A percentile compares a stretch with the other conserved stretches of the same genome.
These are phyloP conservation scores for Evansstolkia leycettana DNA, from an alignment of 495 filamentous ascomycete genomes.

Conservation along the genomic window DNA sequence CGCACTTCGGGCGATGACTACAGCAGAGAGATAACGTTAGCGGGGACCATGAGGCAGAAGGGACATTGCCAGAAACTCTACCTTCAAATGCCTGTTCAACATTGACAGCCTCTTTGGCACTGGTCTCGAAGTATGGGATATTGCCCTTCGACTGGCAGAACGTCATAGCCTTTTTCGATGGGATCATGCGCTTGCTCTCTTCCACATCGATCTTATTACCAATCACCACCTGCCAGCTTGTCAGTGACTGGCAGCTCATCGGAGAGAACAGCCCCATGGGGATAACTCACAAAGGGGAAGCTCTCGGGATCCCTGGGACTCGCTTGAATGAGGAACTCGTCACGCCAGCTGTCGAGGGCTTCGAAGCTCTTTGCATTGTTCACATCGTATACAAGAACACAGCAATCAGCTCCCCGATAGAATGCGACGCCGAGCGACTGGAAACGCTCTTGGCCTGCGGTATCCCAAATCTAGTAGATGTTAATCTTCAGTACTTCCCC, in stretches of 20 bases:
- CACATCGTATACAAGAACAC: conserved; percentile 95
- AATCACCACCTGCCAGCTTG: conserved; percentile 56
- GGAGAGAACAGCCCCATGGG: background rate
- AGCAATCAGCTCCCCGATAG: conserved; percentile 97
- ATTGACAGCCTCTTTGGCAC: conserved; percentile 96
- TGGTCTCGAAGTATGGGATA: conserved; percentile 98
- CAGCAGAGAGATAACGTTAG: conserved; percentile 3
- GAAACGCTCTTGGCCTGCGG: conserved; percentile 93
- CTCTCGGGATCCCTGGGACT: conserved; percentile 92
- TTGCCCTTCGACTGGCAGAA: conserved; percentile 96
- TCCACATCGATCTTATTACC: conserved; percentile 99
- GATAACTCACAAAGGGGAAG: conserved; percentile 82
- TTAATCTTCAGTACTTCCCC: background rate
- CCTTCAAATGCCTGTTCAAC: conserved; percentile 98
- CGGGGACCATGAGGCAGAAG: background rate
- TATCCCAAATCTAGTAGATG: conserved; percentile 77
- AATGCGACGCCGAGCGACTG: conserved; percentile 97
- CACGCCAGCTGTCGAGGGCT: conserved; percentile 93
- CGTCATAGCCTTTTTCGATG: conserved; percentile 85
- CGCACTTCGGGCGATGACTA: conserved; percentile 94
- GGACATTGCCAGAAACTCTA: conserved; percentile 23
- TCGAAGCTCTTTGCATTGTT: conserved; percentile 99
- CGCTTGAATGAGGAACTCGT: conserved; percentile 97
- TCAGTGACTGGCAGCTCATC: background rate
- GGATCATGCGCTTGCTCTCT: conserved; percentile 94